Evolutionary conservation across 345 rosid species (phyloP), one percentile per base, ranked within the genome.

Genomic region (Melaleuca quinquenervia): DNA sequence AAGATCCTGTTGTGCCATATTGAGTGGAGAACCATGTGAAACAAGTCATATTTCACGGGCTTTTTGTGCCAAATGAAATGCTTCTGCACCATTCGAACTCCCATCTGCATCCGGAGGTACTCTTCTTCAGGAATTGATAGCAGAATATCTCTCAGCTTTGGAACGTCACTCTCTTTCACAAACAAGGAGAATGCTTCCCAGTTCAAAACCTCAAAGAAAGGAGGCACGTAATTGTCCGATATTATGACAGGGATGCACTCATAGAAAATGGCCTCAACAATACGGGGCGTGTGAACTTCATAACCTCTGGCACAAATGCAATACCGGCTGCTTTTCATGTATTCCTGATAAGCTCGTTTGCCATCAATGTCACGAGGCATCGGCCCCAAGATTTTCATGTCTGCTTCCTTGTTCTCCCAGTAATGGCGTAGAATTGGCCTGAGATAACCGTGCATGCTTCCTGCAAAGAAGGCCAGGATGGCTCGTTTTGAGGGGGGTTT

Each of bases 281-380:
- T 91, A 29, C 98, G 91, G 50, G 99, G 99, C 0, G 97, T 95
- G 91, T 94, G 96, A 56, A 95, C 98, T 89, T 95, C 96, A 58
- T 95, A 95, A 6, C 98, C 99, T 85, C 94, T 91, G n/a, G 98
- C 98, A 60, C 98, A 96, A 36, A 95, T 89, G 89, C 99, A 96
- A 85, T 93, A 96, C 90, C 90, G 93, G 92, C 98, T 96, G 87
- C 94, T 94, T 91, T 96, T 95, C 97, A 96, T 94, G 90, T 92
- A 85, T 84, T 95, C 98, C 44, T 94, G 84, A 90, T 95, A 96
- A 13, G 84, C 60, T 88, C 88, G 92, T 88, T 93, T 94, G 88
- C 98, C 88, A 56, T 91, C 90, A 12, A 87, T 82, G 78, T 93
- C 93, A 24, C 93, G 96, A 41, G 95, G 92, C 95, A 95, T 88